Base-by-base conservation (phyloP, 805 yeast genomes). In the Jamesozyma rosinii region DNA sequence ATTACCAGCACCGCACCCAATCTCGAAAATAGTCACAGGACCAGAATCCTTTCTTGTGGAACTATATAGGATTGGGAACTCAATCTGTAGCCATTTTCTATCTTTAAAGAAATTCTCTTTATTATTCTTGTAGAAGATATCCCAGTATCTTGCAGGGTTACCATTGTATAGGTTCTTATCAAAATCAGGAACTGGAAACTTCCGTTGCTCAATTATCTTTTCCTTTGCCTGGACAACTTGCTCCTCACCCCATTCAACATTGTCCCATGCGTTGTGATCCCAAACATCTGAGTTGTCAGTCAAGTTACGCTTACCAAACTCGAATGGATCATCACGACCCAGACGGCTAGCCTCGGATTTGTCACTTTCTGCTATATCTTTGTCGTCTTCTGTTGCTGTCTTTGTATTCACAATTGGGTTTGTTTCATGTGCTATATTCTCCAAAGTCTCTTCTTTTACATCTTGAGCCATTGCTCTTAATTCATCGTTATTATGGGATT, bases 1-100 rank as follows among this genome's bases (percentile, higher is more conserved):
- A 63, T 92, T 92, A 10, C 98, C 98, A 4, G 96, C 97, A 44
- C 98, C 98, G 66, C 98, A 92, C 3, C 98, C 98, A 38, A 92
- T 82, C 63, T 92, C 98, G 43, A 92, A 71, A 29, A 92, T 81
- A 3, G 81, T 77, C 19, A 73, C 72, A 4, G 81, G 76, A n/a
- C 87, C 83, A 5, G 81, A 71, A 50, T 80, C 83, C 20, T 75
- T 73, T 48, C 77, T 76, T 3, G 95, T 86, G 5, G 86, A 83
- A 47, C 80, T 81, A 57, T 83, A 90, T 30, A 92, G 65, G 13
- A 76, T 67, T 1, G 98, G 98, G 50, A 92, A 92, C 66, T 92
- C 98, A 38, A 90, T 82, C 59, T 85, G 87, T 46, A 92, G 70
- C 98, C 98, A 92, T 58, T 86, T 89, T 53, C 98, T 73, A 64